Percentiles rank a stretch among this genome's conserved stretches.
Evolutionary conservation across 1,284 basidiomycete species (phyloP).

Genomic region (Naganishia cerealis): DNA sequence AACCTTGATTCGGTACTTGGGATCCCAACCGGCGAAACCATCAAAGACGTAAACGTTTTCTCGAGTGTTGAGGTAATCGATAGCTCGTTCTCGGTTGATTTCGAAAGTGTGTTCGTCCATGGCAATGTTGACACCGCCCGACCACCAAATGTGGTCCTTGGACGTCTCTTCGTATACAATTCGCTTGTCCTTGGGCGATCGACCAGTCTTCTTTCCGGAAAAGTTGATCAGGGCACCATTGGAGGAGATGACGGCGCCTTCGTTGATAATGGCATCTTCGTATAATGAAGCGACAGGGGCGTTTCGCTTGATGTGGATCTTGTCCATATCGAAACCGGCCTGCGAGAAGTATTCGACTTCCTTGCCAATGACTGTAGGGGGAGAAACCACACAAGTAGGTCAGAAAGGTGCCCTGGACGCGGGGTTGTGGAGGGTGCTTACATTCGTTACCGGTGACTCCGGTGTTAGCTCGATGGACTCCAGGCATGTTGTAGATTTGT

Average conservation of each 20-base stretch:
- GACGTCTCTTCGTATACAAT: slow-evolving; percentile 97
- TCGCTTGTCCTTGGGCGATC: slow-evolving; percentile 98
- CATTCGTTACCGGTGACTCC: slow-evolving; percentile 31
- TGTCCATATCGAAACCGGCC: slow-evolving; percentile 91
- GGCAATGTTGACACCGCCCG: slow-evolving; percentile 96
- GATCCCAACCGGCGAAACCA: slow-evolving; percentile 89
- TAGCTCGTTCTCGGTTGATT: slow-evolving; percentile 99
- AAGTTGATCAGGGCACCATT: slow-evolving; percentile 99
- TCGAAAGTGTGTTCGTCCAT: slow-evolving; percentile 97
- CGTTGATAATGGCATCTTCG: slow-evolving; percentile 96
- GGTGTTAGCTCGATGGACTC: slow-evolving; percentile 25
- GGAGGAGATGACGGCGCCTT: slow-evolving; percentile 95
- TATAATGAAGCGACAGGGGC: slow-evolving; percentile 92
- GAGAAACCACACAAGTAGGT: not conserved
- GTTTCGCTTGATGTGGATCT: slow-evolving; percentile 72
- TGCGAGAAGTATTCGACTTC: slow-evolving; percentile 98
- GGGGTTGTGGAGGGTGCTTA: not conserved
- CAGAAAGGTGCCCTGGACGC: not conserved
- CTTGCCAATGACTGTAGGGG: slow-evolving; percentile 67
- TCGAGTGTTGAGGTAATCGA: slow-evolving; percentile 98
- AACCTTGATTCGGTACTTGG: slow-evolving; percentile 99
- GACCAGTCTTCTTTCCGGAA: slow-evolving; percentile 98
- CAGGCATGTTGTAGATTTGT: slow-evolving; percentile 24
- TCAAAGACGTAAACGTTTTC: slow-evolving; percentile 99
- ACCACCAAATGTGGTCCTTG: slow-evolving; percentile 98